Conservation (phyloP, 2,329 filamentous ascomycete species). For the Corynespora cassiicola region DNA sequence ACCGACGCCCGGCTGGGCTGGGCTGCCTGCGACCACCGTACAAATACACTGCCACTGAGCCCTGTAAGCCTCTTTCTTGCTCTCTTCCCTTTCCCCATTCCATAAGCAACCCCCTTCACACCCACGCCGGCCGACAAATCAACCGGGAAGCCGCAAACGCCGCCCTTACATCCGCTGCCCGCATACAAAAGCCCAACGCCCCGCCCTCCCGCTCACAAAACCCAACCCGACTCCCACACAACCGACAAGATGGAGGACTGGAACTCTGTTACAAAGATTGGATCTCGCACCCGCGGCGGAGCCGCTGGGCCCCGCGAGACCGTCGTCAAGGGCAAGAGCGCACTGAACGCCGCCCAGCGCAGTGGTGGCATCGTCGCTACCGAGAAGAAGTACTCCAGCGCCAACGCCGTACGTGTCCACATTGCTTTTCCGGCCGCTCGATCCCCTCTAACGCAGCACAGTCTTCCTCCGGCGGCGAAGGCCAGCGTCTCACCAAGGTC, state of each 20-base stretch:
- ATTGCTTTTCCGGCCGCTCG: slow-evolving; percentile 2
- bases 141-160: no score
- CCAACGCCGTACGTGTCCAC: slow-evolving; percentile 74
- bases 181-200: slow-evolving; percentile 1
- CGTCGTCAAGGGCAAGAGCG: slow-evolving; percentile 81
- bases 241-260: slow-evolving; percentile 76
- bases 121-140: no score
- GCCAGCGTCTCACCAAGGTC: slow-evolving; percentile 96
- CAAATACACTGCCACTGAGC: no score
- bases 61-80: background rate
- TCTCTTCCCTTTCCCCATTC: background rate
- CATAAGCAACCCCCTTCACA: background rate
- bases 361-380: slow-evolving; percentile 77
- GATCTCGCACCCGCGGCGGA: slow-evolving; percentile 77
- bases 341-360: slow-evolving; percentile 89
- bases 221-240: no score
- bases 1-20: no score
- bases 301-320: slow-evolving; percentile 77
- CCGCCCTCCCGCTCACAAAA: background rate
- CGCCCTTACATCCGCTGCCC: slow-evolving; percentile 1
- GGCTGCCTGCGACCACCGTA: no score
- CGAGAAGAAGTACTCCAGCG: slow-evolving; percentile 87
- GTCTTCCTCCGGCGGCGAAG: slow-evolving; percentile 66
- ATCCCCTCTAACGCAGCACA: slow-evolving; percentile 17
- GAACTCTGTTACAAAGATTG: slow-evolving; percentile 91